Base-by-base conservation (phyloP, 371 early-diverging fungal species). In the Mortierella sp. region DNA sequence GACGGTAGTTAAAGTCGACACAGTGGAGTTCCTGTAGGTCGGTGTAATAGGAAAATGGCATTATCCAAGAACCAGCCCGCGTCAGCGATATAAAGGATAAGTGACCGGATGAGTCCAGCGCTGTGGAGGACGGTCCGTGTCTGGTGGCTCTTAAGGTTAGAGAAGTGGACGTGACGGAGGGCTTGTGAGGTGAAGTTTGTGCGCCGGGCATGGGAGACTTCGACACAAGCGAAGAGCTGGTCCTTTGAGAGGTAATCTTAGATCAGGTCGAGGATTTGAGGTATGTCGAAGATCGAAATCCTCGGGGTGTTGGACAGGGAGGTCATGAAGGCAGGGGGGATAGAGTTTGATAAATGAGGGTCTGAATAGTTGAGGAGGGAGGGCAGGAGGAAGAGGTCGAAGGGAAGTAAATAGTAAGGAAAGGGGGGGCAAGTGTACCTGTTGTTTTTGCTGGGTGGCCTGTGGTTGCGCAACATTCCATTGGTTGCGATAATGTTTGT, bases 221-320 rank as follows among this genome's bases (percentile, higher is more conserved):
- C 32, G 27, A 58, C 29, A 29, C 60, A 58, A 4, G 27, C 29
- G 32, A 58, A 12, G 60, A 58, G 60, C 2, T 58, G 16, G 32
- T 58, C 29, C 10, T 58, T 58, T 0, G 60, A 58, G 32, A 58
- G 32, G 14, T 58, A 29, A 2, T 58, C 32, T 14, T 29, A 58
- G 60, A 58, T 58, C 4, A 29, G 60, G 60, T 58, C 60, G 14
- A 58, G 60, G 29, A 58, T 58, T 16, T 58, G 60, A 58, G 60
- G 60, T 29, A 58, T 58, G 29, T 58, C 12, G 60, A 32, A 58
- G 32, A 58, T 58, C 5, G 32, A 35, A 35, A 35, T 35, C 35
- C 35, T 35, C 35, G 35, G 35, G 32, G 35, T 60, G 29, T 32
- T 60, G 32, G 32, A 32, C 5, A 60, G 32, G 60, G 60, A 60